A percentile compares a stretch with the other conserved stretches of the same genome.
These are phyloP conservation scores for Mycena floridula DNA, from an alignment of 768 basidiomycete genomes.

Conservation along the genomic window DNA sequence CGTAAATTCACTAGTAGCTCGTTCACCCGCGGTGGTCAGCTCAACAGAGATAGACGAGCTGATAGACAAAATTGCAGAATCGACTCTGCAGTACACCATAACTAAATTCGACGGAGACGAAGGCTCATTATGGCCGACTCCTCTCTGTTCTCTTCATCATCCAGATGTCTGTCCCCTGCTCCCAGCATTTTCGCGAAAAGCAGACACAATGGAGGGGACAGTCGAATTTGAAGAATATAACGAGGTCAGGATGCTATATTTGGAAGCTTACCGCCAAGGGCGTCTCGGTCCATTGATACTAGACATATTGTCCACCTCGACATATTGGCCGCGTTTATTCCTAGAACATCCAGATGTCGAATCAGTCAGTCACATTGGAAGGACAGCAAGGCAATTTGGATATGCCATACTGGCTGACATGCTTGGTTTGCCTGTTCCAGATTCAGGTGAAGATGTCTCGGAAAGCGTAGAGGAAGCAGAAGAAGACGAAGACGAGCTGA, in stretches of 20 bases:
- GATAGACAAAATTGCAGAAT: conserved; percentile 64
- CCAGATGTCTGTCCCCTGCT: conserved; percentile 50
- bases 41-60: conserved; percentile 61
- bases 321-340: conserved; percentile 69
- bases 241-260: conserved; percentile 26
- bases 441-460: conserved; percentile 11
- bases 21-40: conserved; percentile 42
- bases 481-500: too few relatives aligned
- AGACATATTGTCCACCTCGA: conserved; percentile 55
- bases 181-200: conserved; percentile 43
- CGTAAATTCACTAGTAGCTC: conserved; percentile 49
- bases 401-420: conserved; percentile 66
- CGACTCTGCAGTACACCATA: conserved; percentile 74
- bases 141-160: conserved; percentile 58
- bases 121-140: conserved; percentile 47
- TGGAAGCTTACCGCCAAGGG: conserved; percentile 60
- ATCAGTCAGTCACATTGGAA: conserved; percentile 55
- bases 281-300: conserved; percentile 48
- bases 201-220: too few relatives aligned
- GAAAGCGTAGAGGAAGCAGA: conserved; percentile 14
- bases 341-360: conserved; percentile 75
- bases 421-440: conserved; percentile 47
- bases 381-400: conserved; percentile 57
- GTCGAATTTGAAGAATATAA: conserved; percentile 18
- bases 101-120: conserved; percentile 47